A percentile compares a stretch with the other conserved stretches of the same genome.
These are phyloP conservation scores for Persicaria maculosa DNA, from an alignment of 148 eudicot genomes.

Conservation along the genomic window DNA sequence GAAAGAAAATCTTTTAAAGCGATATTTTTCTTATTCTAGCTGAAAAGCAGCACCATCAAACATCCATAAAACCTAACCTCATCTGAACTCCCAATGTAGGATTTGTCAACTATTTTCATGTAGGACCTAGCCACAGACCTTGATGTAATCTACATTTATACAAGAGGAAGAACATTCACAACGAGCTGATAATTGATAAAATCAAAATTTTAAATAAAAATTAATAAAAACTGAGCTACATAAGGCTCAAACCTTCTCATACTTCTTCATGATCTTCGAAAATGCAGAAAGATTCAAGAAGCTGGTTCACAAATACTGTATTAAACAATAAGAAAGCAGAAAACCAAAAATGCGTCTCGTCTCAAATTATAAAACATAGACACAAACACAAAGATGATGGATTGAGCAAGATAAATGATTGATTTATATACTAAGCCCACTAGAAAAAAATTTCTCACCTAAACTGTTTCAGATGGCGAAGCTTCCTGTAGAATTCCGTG, in stretches of 20 bases:
- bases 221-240: neutral
- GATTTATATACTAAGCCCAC: neutral
- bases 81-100: slow-evolving; percentile 64
- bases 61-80: slow-evolving; percentile 36
- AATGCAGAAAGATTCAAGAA: slow-evolving; percentile 70
- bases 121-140: slow-evolving; percentile 61
- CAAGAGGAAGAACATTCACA: neutral
- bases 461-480: slow-evolving; percentile 50
- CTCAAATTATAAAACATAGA: neutral
- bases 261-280: slow-evolving; percentile 81
- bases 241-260: slow-evolving; percentile 57
- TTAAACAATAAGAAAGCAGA: slow-evolving; percentile 1
- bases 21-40: neutral
- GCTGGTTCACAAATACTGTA: slow-evolving; percentile 26
- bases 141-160: slow-evolving; percentile 40
- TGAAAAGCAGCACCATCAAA: neutral
- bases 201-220: no score
- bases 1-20: neutral
- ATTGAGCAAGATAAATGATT: neutral
- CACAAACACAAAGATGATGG: neutral
- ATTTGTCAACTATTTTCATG: slow-evolving; percentile 66
- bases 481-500: slow-evolving; percentile 59
- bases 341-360: neutral
- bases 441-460: slow-evolving; percentile 30
- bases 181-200: no score